Percentiles rank a stretch among this genome's conserved stretches.
Conservation (phyloP, 192 early-diverging fungal species). For the Backusella liffmaniae region DNA sequence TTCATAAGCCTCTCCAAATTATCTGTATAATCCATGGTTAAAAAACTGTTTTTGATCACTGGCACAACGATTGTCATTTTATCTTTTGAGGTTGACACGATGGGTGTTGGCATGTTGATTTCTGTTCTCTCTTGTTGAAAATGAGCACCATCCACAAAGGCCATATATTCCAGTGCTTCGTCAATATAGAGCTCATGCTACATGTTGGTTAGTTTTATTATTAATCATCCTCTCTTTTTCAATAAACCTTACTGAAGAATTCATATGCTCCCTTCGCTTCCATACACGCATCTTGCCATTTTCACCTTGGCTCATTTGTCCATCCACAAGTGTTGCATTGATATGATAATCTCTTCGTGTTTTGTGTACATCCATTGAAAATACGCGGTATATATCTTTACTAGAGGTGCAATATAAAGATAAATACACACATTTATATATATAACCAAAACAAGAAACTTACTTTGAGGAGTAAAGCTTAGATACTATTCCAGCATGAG, state of each 20-base stretch:
- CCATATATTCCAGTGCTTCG: constrained; percentile 24
- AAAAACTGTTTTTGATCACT: constrained; percentile 14
- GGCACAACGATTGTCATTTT: constrained; percentile 13
- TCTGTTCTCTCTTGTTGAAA: constrained; percentile 25
- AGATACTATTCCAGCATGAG: constrained; percentile 6
- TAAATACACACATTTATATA: background rate
- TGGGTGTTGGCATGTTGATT: constrained; percentile 5
- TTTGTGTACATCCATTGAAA: constrained; percentile 9
- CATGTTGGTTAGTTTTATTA: background rate
- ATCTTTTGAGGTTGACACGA: constrained; percentile 7
- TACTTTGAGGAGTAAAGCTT: constrained; percentile 22
- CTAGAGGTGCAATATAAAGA: background rate
- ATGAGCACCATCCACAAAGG: constrained; percentile 25
- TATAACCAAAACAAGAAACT: background rate
- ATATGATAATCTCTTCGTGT: constrained; percentile 1
- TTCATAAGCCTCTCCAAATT: constrained; percentile 4
- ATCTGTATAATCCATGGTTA: constrained; percentile 23
- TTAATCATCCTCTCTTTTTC: background rate
- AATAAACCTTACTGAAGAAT: background rate
- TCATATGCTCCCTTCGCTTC: background rate
- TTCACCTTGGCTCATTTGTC: background rate
- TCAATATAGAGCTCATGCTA: constrained; percentile 16
- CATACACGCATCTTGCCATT: background rate
- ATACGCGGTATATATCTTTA: constrained; percentile 17
- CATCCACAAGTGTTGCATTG: constrained; percentile 17